A percentile compares a stretch with the other conserved stretches of the same genome.
Evolutionary conservation across 495 filamentous ascomycete genomes (phyloP).

Genomic region (Trichoderma orchidacearum): DNA sequence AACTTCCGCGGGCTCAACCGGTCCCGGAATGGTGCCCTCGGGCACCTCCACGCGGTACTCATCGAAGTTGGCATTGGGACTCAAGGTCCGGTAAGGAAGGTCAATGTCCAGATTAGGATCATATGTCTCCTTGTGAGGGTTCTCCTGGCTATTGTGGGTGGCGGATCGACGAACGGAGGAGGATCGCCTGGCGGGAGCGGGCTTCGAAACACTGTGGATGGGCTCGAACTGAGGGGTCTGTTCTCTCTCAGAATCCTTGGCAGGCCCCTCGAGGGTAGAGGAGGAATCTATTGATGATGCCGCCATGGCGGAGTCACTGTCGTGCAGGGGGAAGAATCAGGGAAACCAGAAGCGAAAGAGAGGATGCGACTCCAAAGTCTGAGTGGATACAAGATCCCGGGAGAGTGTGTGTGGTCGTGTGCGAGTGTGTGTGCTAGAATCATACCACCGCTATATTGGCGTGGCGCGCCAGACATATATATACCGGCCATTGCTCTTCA

Average conservation of each 20-base stretch:
- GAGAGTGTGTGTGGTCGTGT: neutral
- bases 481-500: neutral
- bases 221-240: neutral
- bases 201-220: neutral
- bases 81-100: slow-evolving; percentile 51
- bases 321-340: neutral
- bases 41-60: slow-evolving; percentile 52
- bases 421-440: neutral
- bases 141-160: no score
- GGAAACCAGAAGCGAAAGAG: neutral
- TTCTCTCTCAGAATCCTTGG: neutral
- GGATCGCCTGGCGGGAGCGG: neutral
- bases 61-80: slow-evolving; percentile 39
- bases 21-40: slow-evolving; percentile 46
- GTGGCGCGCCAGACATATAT: neutral
- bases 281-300: neutral
- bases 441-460: neutral
- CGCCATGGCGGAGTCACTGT: neutral
- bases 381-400: neutral
- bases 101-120: slow-evolving; percentile 23
- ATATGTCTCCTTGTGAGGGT: neutral
- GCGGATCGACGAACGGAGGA: neutral
- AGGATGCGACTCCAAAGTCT: neutral
- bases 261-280: neutral
- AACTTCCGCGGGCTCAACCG: slow-evolving; percentile 22